phyloP scores from a whole-genome alignment of 495 filamentous ascomycete species.

The Aspergillus saccharolyticus region DNA sequence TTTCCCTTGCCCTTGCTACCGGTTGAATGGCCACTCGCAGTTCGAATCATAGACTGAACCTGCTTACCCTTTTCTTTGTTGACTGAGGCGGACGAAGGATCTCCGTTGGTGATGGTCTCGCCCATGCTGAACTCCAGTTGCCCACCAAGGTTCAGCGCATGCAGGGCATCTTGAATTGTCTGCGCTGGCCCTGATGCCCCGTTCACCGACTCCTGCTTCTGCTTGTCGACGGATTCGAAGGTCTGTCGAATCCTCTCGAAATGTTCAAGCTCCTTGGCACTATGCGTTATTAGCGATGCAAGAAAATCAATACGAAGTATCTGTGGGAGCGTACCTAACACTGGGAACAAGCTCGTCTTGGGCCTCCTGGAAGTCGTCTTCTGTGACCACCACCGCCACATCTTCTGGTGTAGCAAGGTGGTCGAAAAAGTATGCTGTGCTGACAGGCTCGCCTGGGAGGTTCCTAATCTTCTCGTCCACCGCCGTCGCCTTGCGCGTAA shows the following conservation, averaged over 20 bases:
- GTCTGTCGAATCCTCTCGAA: conserved; percentile 76
- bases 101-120: conserved; percentile 30
- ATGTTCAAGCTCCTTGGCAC: conserved; percentile 85
- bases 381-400: conserved; percentile 76
- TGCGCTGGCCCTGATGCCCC: conserved; percentile 17
- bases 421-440: conserved; percentile 91
- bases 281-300: conserved; percentile 32
- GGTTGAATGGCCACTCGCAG: conserved; percentile 25
- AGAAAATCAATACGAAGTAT: neutral
- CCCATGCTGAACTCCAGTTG: conserved; percentile 15
- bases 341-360: conserved; percentile 81
- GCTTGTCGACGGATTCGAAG: conserved; percentile 62
- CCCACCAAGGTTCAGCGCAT: conserved; percentile 29
- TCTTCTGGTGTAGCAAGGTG: conserved; percentile 80
- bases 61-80: conserved; percentile 30
- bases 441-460: conserved; percentile 53
- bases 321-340: conserved; percentile 54
- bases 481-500: conserved; percentile 78
- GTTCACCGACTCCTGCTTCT: conserved; percentile 29
- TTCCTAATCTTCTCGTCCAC: conserved; percentile 79
- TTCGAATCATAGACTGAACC: conserved; percentile 25
- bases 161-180: conserved; percentile 37
- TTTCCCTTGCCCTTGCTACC: conserved; percentile 40
- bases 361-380: conserved; percentile 79
- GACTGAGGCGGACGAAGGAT: conserved; percentile 11